These are phyloP conservation scores for Tilletia setariae DNA, from an alignment of 1,284 basidiomycete genomes.

Conservation along the genomic window DNA sequence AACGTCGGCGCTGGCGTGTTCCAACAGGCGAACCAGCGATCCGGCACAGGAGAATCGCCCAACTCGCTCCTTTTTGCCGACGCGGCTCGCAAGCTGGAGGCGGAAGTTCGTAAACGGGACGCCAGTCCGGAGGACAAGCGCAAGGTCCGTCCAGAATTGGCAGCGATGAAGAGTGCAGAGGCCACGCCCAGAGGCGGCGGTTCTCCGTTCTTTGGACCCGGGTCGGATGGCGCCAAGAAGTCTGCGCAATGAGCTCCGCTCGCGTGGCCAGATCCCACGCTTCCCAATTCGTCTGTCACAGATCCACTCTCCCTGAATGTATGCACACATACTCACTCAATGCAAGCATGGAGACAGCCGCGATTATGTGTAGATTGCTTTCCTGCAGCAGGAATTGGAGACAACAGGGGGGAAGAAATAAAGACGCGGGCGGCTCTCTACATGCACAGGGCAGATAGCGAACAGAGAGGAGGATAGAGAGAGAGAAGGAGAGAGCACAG, in stretches of 20 bases:
- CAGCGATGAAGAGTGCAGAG: conserved; percentile 38
- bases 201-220: not conserved
- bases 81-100: conserved; percentile 33
- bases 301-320: too few relatives aligned
- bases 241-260: too few relatives aligned
- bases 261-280: too few relatives aligned
- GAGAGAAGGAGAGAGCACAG: not conserved
- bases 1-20: conserved; percentile 32
- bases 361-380: too few relatives aligned
- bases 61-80: conserved; percentile 31
- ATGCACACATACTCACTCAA: too few relatives aligned
- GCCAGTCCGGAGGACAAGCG: conserved; percentile 22
- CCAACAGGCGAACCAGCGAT: not conserved
- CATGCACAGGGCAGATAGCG: not conserved
- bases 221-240: not conserved
- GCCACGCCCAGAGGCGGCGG: conserved; percentile 25
- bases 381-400: too few relatives aligned
- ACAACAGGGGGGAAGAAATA: not conserved
- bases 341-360: too few relatives aligned
- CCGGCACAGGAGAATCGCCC: not conserved
- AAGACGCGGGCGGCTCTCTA: not conserved
- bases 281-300: too few relatives aligned
- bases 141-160: conserved; percentile 25
- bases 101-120: conserved; percentile 26
- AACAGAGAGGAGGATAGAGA: not conserved